Evolutionary conservation across 2,329 filamentous ascomycete species (phyloP), one percentile per base, ranked within the genome.

Genomic region (Capronia americana): DNA sequence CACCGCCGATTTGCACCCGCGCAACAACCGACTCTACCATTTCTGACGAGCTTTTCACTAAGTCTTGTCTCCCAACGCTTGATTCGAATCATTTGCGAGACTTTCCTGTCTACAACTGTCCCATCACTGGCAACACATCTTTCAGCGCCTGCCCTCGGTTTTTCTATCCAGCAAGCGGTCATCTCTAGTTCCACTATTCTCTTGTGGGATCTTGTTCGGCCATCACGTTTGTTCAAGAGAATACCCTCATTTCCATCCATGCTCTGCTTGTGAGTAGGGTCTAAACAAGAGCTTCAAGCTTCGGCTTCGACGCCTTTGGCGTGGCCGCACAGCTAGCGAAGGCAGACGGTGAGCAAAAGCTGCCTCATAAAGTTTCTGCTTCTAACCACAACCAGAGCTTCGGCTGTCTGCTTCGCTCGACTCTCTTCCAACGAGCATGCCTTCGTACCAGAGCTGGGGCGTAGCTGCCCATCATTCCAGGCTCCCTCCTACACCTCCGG

Each of bases 31-130:
- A 38, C 51, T 50, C 28, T 62, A 20, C 30, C 41, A 32, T 34
- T 12, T 61, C 57, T 50, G 72, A 80, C 80, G 80, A 82, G 79
- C 80, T 82, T 82, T 82, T 82, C 78, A 81, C 79, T 82, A 82
- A 82, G 80, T 79, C 77, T 82, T 80, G 80, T 82, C 80, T 6
- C 64, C 24, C 30, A 46, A 57, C 32, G 30, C 59, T 62, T 32
- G 20, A 30, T 55, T 34, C 30, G 26, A 30, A 38, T 57, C n/a
- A 51, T 53, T 57, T 51, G 26, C 53, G 24, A 30, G 46, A 65
- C 44, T 20, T 50, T 50, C 44, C 32, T 65, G 55, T 54, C 38
- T 46, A 62, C 54, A 26, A 63, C 44, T 46, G n/a, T 41, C 46
- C 64, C 24, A 53, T 57, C 46, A 26, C 41, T 54, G 62, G 38